A percentile compares a stretch with the other conserved stretches of the same genome.
Evolutionary conservation across 2,329 filamentous ascomycete genomes (phyloP).

Genomic region (Phyllosticta paracitricarpa): DNA sequence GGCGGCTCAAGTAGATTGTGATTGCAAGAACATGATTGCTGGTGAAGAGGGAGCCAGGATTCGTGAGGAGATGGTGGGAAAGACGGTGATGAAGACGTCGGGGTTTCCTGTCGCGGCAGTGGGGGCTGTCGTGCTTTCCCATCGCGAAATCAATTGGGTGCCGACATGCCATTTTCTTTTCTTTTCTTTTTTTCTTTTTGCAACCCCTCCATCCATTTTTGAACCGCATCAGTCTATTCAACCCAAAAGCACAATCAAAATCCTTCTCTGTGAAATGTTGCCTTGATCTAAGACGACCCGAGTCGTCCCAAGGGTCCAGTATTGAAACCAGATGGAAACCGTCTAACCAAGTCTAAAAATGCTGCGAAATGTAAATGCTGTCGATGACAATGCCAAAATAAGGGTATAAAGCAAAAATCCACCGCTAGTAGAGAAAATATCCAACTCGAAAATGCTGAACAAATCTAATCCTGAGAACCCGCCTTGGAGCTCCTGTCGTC

Average conservation of each 20-base stretch:
- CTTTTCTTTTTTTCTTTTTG: too few species aligned
- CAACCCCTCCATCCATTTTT: too few species aligned
- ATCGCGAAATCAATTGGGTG: neutral
- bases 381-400: neutral
- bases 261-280: too few species aligned
- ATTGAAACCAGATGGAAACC: neutral
- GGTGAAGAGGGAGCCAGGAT: neutral
- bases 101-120: neutral
- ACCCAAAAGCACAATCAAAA: too few species aligned
- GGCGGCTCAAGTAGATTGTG: neutral
- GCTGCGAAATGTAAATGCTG: neutral
- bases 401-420: neutral
- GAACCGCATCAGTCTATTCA: too few species aligned
- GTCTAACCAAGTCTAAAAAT: neutral
- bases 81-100: neutral
- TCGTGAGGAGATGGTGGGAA: neutral
- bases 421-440: neutral
- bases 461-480: neutral
- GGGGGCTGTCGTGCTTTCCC: neutral
- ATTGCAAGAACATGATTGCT: neutral
- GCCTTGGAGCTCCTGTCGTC: neutral
- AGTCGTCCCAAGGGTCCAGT: neutral
- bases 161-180: neutral
- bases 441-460: neutral
- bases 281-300: neutral